Evolutionary conservation across 1,139 yeast species (phyloP).

Genomic region (Candida sanyaensis): DNA sequence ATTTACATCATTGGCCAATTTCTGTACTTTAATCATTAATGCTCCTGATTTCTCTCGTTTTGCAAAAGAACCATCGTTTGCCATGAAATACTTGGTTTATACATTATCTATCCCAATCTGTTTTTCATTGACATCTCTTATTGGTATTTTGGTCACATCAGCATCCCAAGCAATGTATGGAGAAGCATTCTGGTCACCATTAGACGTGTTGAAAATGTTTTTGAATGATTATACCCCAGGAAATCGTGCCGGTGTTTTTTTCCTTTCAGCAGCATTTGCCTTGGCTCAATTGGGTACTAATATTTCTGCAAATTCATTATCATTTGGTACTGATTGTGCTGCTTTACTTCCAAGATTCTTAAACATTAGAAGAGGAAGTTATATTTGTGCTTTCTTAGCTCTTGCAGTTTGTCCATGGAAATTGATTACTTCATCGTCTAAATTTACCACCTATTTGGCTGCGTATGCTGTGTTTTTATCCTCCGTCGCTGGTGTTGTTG

Average conservation of each 20-base stretch:
- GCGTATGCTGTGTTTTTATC: slow-evolving; percentile 88
- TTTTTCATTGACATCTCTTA: slow-evolving; percentile 78
- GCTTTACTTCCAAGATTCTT: slow-evolving; percentile 78
- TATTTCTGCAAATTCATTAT: slow-evolving; percentile 83
- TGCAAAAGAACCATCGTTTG: slow-evolving; percentile 51
- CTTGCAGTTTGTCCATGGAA: slow-evolving; percentile 89
- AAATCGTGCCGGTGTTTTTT: slow-evolving; percentile 80
- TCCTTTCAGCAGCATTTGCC: slow-evolving; percentile 75
- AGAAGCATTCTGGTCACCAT: slow-evolving; percentile 80
- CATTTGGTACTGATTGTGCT: slow-evolving; percentile 90
- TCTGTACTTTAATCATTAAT: slow-evolving; percentile 83
- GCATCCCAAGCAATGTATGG: slow-evolving; percentile 74
- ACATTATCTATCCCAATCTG: slow-evolving; percentile 71
- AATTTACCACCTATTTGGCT: slow-evolving; percentile 79
- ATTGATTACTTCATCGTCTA: slow-evolving; percentile 68
- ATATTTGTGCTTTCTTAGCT: slow-evolving; percentile 76
- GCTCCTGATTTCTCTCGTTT: slow-evolving; percentile 91
- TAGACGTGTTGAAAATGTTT: slow-evolving; percentile 70
- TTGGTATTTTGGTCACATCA: slow-evolving; percentile 85
- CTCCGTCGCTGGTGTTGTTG: slow-evolving; percentile 82
- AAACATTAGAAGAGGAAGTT: slow-evolving; percentile 81
- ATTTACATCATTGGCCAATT: slow-evolving; percentile 81
- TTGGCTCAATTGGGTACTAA: slow-evolving; percentile 91
- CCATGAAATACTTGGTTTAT: slow-evolving; percentile 45
- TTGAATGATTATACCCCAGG: slow-evolving; percentile 59